Percentiles rank a stretch among this genome's conserved stretches.
Evolutionary conservation across 352 stramenopile genomes (phyloP).

Genomic region (Phytophthora aleatoria): DNA sequence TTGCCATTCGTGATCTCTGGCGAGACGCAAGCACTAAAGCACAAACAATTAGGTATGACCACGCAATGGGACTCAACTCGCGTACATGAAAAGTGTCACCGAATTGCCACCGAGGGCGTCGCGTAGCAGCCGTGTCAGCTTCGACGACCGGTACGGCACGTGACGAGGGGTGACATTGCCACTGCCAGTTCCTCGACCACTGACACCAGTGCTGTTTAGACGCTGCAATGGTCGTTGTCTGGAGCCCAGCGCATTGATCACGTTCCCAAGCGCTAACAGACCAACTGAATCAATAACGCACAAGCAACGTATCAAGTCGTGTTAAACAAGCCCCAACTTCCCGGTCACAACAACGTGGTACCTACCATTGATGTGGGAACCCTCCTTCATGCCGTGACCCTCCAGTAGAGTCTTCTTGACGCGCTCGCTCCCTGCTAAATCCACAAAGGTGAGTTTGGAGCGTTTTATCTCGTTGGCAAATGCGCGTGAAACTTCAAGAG

Average conservation of each 20-base stretch:
- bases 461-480: constrained; percentile 27
- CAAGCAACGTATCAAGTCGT: not conserved
- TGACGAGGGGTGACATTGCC: constrained; percentile 26
- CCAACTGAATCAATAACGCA: constrained; percentile 39
- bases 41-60: not conserved
- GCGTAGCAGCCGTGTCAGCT: constrained; percentile 82
- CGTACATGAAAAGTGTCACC: constrained; percentile 85
- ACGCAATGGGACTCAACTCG: not conserved
- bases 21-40: constrained; percentile 68
- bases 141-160: constrained; percentile 82
- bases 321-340: constrained; percentile 1
- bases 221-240: constrained; percentile 43
- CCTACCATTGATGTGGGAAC: constrained; percentile 82
- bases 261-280: constrained; percentile 77
- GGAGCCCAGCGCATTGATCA: constrained; percentile 84
- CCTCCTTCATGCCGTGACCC: constrained; percentile 85
- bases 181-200: constrained; percentile 5
- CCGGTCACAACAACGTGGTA: not conserved
- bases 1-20: constrained; percentile 48
- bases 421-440: constrained; percentile 83
- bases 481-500: constrained; percentile 64
- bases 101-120: constrained; percentile 85
- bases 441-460: constrained; percentile 74
- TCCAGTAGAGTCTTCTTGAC: constrained; percentile 81
- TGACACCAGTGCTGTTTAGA: constrained; percentile 28